These are phyloP conservation scores for Phytophthora palmivora DNA, from an alignment of 352 stramenopile genomes.

Conservation along the genomic window DNA sequence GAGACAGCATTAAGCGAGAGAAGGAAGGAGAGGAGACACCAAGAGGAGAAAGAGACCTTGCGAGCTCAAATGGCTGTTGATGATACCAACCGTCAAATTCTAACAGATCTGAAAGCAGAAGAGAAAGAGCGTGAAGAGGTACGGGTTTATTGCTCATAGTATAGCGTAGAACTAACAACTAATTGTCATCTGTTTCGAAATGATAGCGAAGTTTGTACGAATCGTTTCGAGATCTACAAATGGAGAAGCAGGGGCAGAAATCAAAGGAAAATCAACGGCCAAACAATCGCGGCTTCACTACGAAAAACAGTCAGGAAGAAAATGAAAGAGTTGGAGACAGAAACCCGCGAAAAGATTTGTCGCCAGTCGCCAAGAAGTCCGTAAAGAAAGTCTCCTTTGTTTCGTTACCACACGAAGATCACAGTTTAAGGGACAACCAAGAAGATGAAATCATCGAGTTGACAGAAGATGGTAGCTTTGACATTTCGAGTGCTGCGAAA, in stretches of 20 bases:
- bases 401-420: conserved; percentile 1
- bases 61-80: conserved; percentile 86
- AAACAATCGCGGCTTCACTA: neutral
- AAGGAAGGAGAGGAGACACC: conserved; percentile 59
- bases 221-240: conserved; percentile 63
- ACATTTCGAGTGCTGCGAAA: conserved; percentile 35
- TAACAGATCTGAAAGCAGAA: conserved; percentile 75
- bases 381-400: conserved; percentile 60
- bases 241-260: conserved; percentile 19
- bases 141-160: neutral
- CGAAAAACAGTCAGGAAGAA: conserved; percentile 11
- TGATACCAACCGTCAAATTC: conserved; percentile 74
- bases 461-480: conserved; percentile 58
- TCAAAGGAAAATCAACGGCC: conserved; percentile 11
- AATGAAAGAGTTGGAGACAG: neutral
- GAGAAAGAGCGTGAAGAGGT: conserved; percentile 86
- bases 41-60: conserved; percentile 78
- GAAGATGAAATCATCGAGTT: conserved; percentile 56
- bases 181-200: neutral
- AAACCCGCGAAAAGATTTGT: neutral
- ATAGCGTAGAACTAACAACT: neutral
- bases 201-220: conserved; percentile 71
- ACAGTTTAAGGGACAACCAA: conserved; percentile 11
- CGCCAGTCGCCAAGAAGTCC: conserved; percentile 5
- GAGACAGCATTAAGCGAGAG: conserved; percentile 54